Evolutionary conservation across 2,329 filamentous ascomycete species (phyloP).

Genomic region (Rutstroemia sp.): DNA sequence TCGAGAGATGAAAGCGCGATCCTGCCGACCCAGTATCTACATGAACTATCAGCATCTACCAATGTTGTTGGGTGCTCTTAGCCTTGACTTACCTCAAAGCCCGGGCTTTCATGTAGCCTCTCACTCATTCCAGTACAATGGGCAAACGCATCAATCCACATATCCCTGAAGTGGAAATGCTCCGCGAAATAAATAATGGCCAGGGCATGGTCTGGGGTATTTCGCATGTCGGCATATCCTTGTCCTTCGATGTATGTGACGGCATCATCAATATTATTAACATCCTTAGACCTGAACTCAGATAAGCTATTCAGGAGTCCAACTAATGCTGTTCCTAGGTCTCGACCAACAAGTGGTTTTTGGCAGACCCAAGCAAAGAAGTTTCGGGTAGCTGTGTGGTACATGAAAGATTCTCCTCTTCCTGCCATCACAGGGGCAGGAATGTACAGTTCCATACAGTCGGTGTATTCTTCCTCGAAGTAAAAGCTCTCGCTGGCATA

Average conservation of each 20-base stretch:
- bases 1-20: slow-evolving; percentile 57
- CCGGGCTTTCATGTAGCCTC: slow-evolving; percentile 45
- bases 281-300: slow-evolving; percentile 46
- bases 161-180: slow-evolving; percentile 50
- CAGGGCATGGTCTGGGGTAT: slow-evolving; percentile 60
- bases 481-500: slow-evolving; percentile 5
- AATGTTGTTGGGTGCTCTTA: neutral
- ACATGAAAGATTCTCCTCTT: slow-evolving; percentile 48
- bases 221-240: slow-evolving; percentile 61
- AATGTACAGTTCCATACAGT: slow-evolving; percentile 55
- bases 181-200: slow-evolving; percentile 64
- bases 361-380: slow-evolving; percentile 65
- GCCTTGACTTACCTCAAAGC: slow-evolving; percentile 49
- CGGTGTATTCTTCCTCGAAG: slow-evolving; percentile 14
- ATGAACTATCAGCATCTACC: neutral
- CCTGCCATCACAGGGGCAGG: slow-evolving; percentile 50
- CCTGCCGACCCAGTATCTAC: slow-evolving; percentile 43
- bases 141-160: slow-evolving; percentile 67
- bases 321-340: slow-evolving; percentile 57
- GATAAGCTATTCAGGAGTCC: slow-evolving; percentile 58
- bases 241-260: slow-evolving; percentile 59
- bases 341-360: slow-evolving; percentile 58
- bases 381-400: slow-evolving; percentile 65
- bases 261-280: slow-evolving; percentile 54
- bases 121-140: slow-evolving; percentile 76